Percentiles rank a stretch among this genome's conserved stretches.
These are phyloP conservation scores for Fusarium mundagurra DNA, from an alignment of 2,329 filamentous ascomycete genomes.

Conservation along the genomic window DNA sequence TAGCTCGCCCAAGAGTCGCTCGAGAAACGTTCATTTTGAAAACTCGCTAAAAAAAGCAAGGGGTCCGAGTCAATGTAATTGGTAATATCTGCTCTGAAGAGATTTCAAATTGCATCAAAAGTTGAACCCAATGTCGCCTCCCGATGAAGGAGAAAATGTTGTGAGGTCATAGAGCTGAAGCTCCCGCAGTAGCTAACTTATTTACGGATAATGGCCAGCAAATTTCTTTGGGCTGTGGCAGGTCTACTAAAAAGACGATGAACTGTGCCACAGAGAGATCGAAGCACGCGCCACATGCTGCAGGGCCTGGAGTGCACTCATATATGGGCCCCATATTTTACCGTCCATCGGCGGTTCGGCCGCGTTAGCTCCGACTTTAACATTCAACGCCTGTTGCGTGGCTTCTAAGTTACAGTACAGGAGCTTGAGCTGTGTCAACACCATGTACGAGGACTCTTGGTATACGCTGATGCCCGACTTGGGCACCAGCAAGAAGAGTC, in stretches of 20 bases:
- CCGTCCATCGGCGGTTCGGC: constrained; percentile 46
- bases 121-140: constrained; percentile 17
- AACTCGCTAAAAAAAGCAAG: neutral
- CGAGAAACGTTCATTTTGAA: constrained; percentile 47
- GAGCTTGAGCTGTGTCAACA: constrained; percentile 36
- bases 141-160: constrained; percentile 19
- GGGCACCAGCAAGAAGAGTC: constrained; percentile 61
- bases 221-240: constrained; percentile 41
- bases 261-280: constrained; percentile 12
- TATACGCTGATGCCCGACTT: constrained; percentile 78
- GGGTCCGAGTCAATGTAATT: constrained; percentile 3
- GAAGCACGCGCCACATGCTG: constrained; percentile 28
- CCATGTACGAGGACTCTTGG: constrained; percentile 87
- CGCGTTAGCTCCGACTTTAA: constrained; percentile 42
- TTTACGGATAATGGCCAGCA: constrained; percentile 36
- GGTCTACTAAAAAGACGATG: constrained; percentile 7
- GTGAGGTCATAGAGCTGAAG: constrained; percentile 44
- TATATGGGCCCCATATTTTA: constrained; percentile 16
- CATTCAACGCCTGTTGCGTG: constrained; percentile 43
- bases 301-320: neutral
- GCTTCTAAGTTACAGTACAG: constrained; percentile 38
- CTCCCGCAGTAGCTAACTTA: constrained; percentile 8
- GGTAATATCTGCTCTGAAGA: neutral
- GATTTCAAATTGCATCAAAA: constrained; percentile 3
- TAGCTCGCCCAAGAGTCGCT: constrained; percentile 43